Conservation (phyloP, 2,329 filamentous ascomycete genomes). For the Calonectria pteridis region DNA sequence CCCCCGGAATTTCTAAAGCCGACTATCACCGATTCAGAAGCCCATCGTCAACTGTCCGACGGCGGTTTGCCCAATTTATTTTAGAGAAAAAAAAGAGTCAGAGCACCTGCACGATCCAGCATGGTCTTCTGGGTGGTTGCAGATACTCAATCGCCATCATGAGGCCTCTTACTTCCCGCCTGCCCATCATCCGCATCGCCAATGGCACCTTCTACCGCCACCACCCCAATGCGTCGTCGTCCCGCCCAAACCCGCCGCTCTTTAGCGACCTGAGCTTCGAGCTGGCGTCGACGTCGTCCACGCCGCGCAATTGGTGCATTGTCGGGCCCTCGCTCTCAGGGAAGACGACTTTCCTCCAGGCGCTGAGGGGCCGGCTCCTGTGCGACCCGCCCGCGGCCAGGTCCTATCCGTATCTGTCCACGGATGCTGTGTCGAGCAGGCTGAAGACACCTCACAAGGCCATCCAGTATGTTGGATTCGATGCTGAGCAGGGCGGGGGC, state of each 20-base stretch:
- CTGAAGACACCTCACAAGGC: constrained; percentile 74
- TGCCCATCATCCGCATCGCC: constrained; percentile 77
- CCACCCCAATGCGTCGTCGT: constrained; percentile 69
- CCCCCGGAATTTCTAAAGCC: constrained; percentile 24
- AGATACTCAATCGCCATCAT: constrained; percentile 41
- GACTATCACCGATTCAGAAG: constrained; percentile 25
- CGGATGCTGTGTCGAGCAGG: constrained; percentile 66
- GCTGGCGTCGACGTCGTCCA: constrained; percentile 68
- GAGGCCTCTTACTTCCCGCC: constrained; percentile 55
- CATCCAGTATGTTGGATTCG: constrained; percentile 92
- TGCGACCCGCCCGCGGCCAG: constrained; percentile 81
- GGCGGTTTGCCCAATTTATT: constrained; percentile 25
- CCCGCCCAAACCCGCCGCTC: constrained; percentile 75
- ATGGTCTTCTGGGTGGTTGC: constrained; percentile 20
- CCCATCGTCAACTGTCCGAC: constrained; percentile 29
- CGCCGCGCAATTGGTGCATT: constrained; percentile 81
- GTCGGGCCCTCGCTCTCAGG: constrained; percentile 83
- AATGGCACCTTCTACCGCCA: constrained; percentile 88
- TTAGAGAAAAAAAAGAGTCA: background rate
- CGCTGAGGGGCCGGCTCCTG: constrained; percentile 81
- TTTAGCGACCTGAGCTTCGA: constrained; percentile 80
- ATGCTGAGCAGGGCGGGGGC: constrained; percentile 73
- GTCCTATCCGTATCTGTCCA: constrained; percentile 82
- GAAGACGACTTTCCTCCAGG: constrained; percentile 85
- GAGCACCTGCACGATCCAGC: background rate